phyloP scores from a whole-genome alignment of 805 yeast species.

The Teunomyces kruisii region DNA sequence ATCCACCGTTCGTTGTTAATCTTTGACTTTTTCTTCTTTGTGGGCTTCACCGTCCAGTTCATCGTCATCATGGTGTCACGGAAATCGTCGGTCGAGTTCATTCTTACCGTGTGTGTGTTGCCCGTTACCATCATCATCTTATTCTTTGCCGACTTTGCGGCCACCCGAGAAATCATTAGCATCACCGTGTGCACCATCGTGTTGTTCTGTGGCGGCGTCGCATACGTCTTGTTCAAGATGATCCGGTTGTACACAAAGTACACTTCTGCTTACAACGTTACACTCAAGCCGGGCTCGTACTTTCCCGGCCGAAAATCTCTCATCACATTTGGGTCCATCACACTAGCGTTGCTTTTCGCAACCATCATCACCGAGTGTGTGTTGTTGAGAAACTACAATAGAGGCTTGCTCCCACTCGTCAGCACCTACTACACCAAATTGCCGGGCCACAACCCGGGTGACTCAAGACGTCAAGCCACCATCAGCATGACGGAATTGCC shows the following conservation, averaged over 20 bases:
- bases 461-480: neutral
- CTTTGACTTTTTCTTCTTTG: conserved; percentile 47
- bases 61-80: conserved; percentile 43
- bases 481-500: conserved; percentile 5
- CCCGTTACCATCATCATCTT: conserved; percentile 43
- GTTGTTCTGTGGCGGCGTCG: conserved; percentile 39
- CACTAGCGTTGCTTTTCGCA: conserved; percentile 35
- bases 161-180: conserved; percentile 30
- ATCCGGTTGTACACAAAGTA: conserved; percentile 45
- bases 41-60: conserved; percentile 51
- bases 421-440: conserved; percentile 14
- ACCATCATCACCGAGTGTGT: conserved; percentile 26
- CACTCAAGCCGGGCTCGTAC: conserved; percentile 30
- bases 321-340: conserved; percentile 44
- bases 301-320: conserved; percentile 48
- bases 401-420: conserved; percentile 19
- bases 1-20: conserved; percentile 38
- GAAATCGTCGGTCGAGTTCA: conserved; percentile 42
- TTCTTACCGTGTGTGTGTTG: conserved; percentile 44
- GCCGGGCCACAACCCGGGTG: conserved; percentile 3
- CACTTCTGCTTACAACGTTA: conserved; percentile 32
- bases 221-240: conserved; percentile 47
- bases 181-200: conserved; percentile 27
- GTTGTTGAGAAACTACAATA: conserved; percentile 12
- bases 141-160: conserved; percentile 34